Percentiles rank a stretch among this genome's conserved stretches.
These are phyloP conservation scores for Sicyos edulis DNA, from an alignment of 306 rosid species.

Conservation along the genomic window DNA sequence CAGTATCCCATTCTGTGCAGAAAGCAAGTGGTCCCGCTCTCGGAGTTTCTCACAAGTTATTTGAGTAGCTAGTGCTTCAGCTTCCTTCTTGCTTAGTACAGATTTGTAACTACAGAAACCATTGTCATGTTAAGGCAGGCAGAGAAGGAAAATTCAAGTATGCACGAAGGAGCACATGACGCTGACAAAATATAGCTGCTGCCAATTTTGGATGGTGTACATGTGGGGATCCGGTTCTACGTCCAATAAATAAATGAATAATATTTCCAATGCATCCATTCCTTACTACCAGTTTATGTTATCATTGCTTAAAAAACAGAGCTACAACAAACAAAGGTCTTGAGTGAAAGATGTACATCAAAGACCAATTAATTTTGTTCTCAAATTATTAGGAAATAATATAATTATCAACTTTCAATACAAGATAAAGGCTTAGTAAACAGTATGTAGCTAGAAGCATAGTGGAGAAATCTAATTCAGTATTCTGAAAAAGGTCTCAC, in stretches of 20 bases:
- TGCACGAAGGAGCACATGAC: conserved; percentile 6
- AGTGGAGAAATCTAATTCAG: not conserved
- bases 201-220: not conserved
- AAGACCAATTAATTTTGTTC: not conserved
- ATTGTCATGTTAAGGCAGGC: not conserved
- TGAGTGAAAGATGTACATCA: not conserved
- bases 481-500: conserved; percentile 33
- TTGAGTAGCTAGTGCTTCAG: conserved; percentile 47
- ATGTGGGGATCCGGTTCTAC: conserved; percentile 6
- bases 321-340: conserved; percentile 1
- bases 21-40: conserved; percentile 78
- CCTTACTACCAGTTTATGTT: not conserved
- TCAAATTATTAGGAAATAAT: not conserved
- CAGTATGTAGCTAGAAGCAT: conserved; percentile 5
- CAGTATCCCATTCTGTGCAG: conserved; percentile 79
- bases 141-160: not conserved
- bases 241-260: not conserved
- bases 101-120: conserved; percentile 46
- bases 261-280: not conserved
- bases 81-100: conserved; percentile 51
- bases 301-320: not conserved
- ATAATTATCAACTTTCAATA: conserved; percentile 13
- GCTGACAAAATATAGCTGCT: not conserved
- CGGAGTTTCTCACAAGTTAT: conserved; percentile 57
- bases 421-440: not conserved